A percentile compares a stretch with the other conserved stretches of the same genome.
Conservation (phyloP, 2,329 filamentous ascomycete genomes). For the Cercospora sp. region DNA sequence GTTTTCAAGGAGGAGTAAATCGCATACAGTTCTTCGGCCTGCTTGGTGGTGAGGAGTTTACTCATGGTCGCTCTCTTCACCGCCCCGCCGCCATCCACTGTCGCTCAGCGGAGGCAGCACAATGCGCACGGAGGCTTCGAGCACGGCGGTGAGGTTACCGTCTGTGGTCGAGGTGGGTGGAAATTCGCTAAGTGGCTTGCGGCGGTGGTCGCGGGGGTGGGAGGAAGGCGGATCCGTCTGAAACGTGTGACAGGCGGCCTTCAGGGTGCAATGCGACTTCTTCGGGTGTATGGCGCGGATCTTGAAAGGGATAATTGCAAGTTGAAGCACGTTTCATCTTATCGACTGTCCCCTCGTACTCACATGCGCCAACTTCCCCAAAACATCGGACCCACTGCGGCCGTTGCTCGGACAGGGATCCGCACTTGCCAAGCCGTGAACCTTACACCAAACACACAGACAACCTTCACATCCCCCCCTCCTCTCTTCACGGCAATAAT, state of each 20-base stretch:
- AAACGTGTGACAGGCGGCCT: neutral
- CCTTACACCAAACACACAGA: neutral
- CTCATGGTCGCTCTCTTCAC: conserved; percentile 59
- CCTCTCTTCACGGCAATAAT: neutral
- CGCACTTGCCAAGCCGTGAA: neutral
- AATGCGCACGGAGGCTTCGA: neutral
- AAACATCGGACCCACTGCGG: neutral
- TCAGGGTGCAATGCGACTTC: neutral
- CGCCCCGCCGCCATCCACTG: conserved; percentile 19
- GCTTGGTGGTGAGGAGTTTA: conserved; percentile 72
- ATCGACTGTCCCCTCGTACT: neutral
- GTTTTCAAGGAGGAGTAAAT: conserved; percentile 18
- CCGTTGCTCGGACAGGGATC: neutral
- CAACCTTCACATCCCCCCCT: neutral
- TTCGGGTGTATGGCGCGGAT: neutral
- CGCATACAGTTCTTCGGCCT: conserved; percentile 85
- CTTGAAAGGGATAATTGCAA: neutral
- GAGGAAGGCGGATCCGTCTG: neutral
- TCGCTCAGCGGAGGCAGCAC: conserved; percentile 14
- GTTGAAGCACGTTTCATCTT: neutral
- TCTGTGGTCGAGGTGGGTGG: neutral
- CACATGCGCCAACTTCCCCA: neutral
- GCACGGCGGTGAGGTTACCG: neutral
- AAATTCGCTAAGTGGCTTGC: neutral
- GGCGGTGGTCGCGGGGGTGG: neutral